Conservation (phyloP, 345 rosid genomes). For the Bruguiera gymnorhiza region DNA sequence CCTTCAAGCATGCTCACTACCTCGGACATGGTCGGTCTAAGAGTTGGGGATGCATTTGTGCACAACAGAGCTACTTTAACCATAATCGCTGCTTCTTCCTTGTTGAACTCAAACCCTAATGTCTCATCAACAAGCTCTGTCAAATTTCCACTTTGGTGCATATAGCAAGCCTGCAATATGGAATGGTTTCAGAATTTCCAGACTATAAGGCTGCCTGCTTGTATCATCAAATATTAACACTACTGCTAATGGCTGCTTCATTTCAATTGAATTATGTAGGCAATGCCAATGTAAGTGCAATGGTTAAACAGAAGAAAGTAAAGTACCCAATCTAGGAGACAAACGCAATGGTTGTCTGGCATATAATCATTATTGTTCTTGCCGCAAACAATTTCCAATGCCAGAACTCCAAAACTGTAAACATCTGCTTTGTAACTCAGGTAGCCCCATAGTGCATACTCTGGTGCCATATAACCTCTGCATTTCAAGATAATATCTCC, state of each 20-base stretch:
- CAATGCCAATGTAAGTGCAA: background rate
- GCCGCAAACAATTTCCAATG: constrained; percentile 25
- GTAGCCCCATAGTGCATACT: constrained; percentile 32
- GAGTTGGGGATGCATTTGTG: constrained; percentile 25
- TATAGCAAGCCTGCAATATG: constrained; percentile 18
- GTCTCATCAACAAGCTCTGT: constrained; percentile 23
- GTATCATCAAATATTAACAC: too few species aligned
- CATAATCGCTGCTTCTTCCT: constrained; percentile 24
- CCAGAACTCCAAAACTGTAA: constrained; percentile 33
- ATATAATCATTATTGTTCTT: constrained; percentile 18
- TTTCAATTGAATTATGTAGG: background rate
- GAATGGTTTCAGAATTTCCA: too few species aligned
- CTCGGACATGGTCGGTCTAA: constrained; percentile 31
- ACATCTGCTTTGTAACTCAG: constrained; percentile 31
- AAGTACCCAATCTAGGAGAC: constrained; percentile 33
- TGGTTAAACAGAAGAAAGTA: background rate
- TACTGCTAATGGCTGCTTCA: too few species aligned
- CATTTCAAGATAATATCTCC: constrained; percentile 1
- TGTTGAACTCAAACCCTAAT: constrained; percentile 3
- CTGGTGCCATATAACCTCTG: constrained; percentile 38
- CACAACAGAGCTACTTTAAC: constrained; percentile 25
- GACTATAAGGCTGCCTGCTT: too few species aligned
- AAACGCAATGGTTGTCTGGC: constrained; percentile 21
- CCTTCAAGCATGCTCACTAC: constrained; percentile 30
- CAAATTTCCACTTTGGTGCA: constrained; percentile 21